Base-by-base conservation (phyloP, 495 filamentous ascomycete genomes). In the Lasiosphaeris hirsuta region DNA sequence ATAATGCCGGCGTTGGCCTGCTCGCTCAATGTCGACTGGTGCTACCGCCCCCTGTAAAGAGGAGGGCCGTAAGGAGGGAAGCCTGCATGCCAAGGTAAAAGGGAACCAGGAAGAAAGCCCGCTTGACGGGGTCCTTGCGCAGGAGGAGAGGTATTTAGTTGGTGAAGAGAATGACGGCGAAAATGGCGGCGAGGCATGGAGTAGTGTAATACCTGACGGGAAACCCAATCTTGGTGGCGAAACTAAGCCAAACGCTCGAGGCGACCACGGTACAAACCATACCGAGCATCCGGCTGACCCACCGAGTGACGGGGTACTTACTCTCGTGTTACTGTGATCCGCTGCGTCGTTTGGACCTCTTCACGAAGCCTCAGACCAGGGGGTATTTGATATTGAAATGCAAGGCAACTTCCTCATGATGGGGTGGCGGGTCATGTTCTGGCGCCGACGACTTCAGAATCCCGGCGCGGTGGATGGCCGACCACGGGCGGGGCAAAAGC, bases 261-360 rank as follows among this genome's bases (percentile, higher is more conserved):
- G 80, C 80, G 14, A 79, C 58, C 42, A 85, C 74, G 47, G 85
- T 84, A 68, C 83, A 86, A 13, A 77, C 69, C 77, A 87, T 84
- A 40, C 77, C 84, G 53, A 88, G 72, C 78, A 87, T 85, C 30
- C n/a, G n/a, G n/a, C n/a, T n/a, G n/a, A n/a, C n/a, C n/a, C n/a
- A n/a, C n/a, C n/a, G n/a, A n/a, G n/a, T n/a, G n/a, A n/a, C n/a
- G n/a, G n/a, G n/a, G n/a, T n/a, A n/a, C n/a, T n/a, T n/a, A n/a
- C n/a, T n/a, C n/a, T n/a, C n/a, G n/a, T n/a, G n/a, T n/a, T n/a
- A n/a, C n/a, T n/a, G n/a, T n/a, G n/a, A n/a, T n/a, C n/a, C n/a
- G n/a, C n/a, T n/a, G n/a, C n/a, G n/a, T n/a, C n/a, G n/a, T n/a
- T n/a, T n/a, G n/a, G n/a, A n/a, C n/a, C n/a, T n/a, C n/a, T n/a